Base-by-base conservation (phyloP, 2,329 filamentous ascomycete genomes). In the Apiospora phragmitis region DNA sequence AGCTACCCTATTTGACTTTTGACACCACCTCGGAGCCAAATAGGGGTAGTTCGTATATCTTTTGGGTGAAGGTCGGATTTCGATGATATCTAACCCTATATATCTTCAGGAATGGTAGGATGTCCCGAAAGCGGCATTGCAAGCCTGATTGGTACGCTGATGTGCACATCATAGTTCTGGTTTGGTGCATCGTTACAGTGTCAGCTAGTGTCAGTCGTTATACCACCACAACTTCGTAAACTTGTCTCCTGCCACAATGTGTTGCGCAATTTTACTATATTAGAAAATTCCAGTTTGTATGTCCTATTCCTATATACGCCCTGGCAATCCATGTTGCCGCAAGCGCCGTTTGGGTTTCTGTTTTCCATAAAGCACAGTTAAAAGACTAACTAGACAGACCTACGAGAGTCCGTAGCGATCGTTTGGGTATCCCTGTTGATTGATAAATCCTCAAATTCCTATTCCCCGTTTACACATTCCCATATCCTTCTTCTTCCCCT, bases 341-440 rank as follows among this genome's bases (percentile, higher is more conserved):
- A 62, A 62, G n/a, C 55, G 55, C 55, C 55, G 18, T 38, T 21
- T n/a, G 32, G 32, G 21, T 32, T 62, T n/a, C 18, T 38, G 18
- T n/a, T n/a, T 38, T 5, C 55, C 9, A 8, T 59, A 2, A 59
- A 59, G 29, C 18, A 14, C 21, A 59, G 29, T 35, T n/a, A n/a
- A 59, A 62, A n/a, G 32, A 26, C 49, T 38, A 38, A 62, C 51
- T 62, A 12, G 8, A 7, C 18, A 62, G 55, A 62, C 32, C 55
- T 62, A 62, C 55, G 55, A 62, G 55, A 12, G 6, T 62, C 55
- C 55, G 55, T 62, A 38, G 55, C 32, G 32, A 62, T 62, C 55
- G 55, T 62, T 62, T 62, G 55, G 55, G 55, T 62, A 62, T 62
- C 55, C 55, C 32, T 62, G 29, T 35, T 59, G 51, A 62, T 24